Evolutionary conservation across 2,329 filamentous ascomycete genomes (phyloP).

Genomic region (Claviceps sorghi): DNA sequence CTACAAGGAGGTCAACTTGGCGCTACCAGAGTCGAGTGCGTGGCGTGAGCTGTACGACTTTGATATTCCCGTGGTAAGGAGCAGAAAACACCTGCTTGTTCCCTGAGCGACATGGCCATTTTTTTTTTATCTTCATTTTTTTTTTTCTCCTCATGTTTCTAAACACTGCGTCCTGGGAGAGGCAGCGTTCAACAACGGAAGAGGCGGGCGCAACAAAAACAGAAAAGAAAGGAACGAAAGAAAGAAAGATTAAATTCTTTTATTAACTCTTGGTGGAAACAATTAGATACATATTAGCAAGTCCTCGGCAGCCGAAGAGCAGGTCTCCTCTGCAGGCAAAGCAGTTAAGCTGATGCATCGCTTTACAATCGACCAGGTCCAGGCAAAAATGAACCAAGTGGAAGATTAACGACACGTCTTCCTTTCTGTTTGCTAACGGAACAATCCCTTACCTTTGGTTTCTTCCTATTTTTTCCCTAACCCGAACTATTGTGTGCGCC

Average conservation of each 20-base stretch:
- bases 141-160: neutral
- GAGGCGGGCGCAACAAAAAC: too few species aligned
- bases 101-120: neutral
- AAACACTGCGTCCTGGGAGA: neutral
- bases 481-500: neutral
- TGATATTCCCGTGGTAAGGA: conserved; percentile 59
- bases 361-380: conserved; percentile 52
- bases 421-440: neutral
- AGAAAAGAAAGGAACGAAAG: neutral
- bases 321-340: conserved; percentile 38
- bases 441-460: neutral
- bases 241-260: neutral
- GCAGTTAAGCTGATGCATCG: conserved; percentile 66
- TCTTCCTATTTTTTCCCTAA: neutral
- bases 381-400: conserved; percentile 51
- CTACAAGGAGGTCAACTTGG: conserved; percentile 57
- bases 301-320: conserved; percentile 32
- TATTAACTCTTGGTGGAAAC: neutral
- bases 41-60: conserved; percentile 70
- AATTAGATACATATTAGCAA: conserved; percentile 50
- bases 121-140: neutral
- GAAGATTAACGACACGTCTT: conserved; percentile 14
- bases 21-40: conserved; percentile 42
- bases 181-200: neutral
- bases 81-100: too few species aligned